phyloP scores from a whole-genome alignment of 2,329 filamentous ascomycete species.

The Fusarium ramigenum region DNA sequence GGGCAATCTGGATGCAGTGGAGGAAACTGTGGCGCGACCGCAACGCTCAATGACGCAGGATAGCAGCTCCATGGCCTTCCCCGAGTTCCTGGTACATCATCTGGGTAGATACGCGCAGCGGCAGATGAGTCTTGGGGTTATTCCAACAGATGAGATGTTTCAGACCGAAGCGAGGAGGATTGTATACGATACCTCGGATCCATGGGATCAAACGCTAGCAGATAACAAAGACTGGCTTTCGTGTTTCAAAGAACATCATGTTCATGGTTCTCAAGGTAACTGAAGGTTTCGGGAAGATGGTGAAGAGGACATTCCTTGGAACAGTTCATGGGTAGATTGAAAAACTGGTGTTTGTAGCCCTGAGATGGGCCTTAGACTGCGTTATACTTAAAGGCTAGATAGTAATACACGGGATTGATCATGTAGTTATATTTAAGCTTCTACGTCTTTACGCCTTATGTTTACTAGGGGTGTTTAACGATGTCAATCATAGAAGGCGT shows the following conservation, averaged over 20 bases:
- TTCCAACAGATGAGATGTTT: slow-evolving; percentile 43
- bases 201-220: slow-evolving; percentile 43
- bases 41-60: background rate
- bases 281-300: background rate
- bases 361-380: background rate
- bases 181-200: slow-evolving; percentile 38
- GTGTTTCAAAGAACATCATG: slow-evolving; percentile 31
- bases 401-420: background rate
- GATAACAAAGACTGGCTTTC: slow-evolving; percentile 43
- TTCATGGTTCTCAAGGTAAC: background rate
- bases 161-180: slow-evolving; percentile 40
- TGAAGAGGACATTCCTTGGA: background rate
- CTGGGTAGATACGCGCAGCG: slow-evolving; percentile 38
- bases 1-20: background rate
- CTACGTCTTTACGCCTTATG: background rate
- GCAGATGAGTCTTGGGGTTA: slow-evolving; percentile 32
- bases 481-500: background rate
- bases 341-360: background rate
- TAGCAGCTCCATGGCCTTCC: slow-evolving; percentile 9
- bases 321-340: rapidly evolving
- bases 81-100: slow-evolving; percentile 26
- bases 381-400: background rate
- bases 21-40: background rate
- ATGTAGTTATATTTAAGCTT: background rate
- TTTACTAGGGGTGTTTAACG: too few relatives aligned